phyloP scores from a whole-genome alignment of 1,284 basidiomycete species.

The Cutaneotrichosporon cavernicola region DNA sequence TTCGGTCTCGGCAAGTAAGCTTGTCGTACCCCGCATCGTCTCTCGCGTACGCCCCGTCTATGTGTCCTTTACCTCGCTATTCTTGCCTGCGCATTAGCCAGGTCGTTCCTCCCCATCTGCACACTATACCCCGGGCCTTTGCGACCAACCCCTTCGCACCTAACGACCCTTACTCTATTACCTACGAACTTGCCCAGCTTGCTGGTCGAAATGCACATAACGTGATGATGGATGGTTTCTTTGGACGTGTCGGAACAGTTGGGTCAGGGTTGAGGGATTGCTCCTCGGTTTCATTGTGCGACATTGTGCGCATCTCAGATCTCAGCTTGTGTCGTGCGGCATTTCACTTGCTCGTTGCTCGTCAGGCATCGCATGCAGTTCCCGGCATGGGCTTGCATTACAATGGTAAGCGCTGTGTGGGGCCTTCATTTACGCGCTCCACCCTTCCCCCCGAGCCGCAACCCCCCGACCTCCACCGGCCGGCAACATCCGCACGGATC shows the following conservation, averaged over 20 bases:
- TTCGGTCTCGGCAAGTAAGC: constrained; percentile 51
- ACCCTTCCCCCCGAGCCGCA: too few relatives aligned
- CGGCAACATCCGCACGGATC: neutral
- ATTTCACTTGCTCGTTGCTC: too few relatives aligned
- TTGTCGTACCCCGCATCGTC: constrained; percentile 2
- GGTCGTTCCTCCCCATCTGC: constrained; percentile 8
- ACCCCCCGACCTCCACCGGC: neutral
- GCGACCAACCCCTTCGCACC: constrained; percentile 26
- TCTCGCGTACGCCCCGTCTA: constrained; percentile 7
- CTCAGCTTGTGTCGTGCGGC: neutral
- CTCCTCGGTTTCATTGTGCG: neutral
- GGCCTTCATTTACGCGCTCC: too few relatives aligned
- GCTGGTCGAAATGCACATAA: constrained; percentile 31
- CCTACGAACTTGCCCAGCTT: constrained; percentile 28
- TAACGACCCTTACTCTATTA: constrained; percentile 26
- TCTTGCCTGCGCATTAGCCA: constrained; percentile 7
- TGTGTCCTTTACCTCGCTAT: constrained; percentile 9
- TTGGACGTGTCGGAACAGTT: neutral
- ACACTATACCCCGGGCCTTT: constrained; percentile 25
- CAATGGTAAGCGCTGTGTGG: too few relatives aligned
- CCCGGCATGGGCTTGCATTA: too few relatives aligned
- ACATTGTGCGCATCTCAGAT: neutral
- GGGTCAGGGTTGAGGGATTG: too few relatives aligned
- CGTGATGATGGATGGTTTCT: constrained; percentile 20
- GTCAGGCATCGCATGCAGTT: too few relatives aligned